Percentiles rank a stretch among this genome's conserved stretches.
Conservation (phyloP, 352 stramenopile genomes). For the Globisporangium paroecandrum region DNA sequence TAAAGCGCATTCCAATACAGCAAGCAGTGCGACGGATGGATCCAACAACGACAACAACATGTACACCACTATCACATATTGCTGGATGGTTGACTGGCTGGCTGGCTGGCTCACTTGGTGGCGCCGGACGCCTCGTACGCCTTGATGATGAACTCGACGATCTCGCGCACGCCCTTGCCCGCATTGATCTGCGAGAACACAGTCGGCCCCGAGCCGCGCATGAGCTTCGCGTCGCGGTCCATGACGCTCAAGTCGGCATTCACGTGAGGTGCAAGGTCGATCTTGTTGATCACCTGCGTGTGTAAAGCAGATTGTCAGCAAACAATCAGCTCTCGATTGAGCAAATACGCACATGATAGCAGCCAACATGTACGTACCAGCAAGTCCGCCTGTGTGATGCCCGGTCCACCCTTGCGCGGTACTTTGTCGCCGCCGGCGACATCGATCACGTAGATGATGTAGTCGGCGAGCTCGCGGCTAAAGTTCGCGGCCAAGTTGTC, state of each 20-base stretch:
- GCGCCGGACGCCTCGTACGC: conserved; percentile 32
- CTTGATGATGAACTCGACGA: conserved; percentile 78
- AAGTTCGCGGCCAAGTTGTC: conserved; percentile 99
- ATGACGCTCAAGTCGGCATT: conserved; percentile 94
- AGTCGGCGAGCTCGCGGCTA: conserved; percentile 96
- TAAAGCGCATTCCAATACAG: not conserved
- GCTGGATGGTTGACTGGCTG: not conserved
- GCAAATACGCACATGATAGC: not conserved
- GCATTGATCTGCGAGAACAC: conserved; percentile 96
- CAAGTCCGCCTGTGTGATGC: conserved; percentile 97
- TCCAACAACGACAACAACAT: conserved; percentile 7
- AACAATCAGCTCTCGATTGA: not conserved
- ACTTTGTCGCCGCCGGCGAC: conserved; percentile 98
- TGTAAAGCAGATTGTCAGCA: not conserved
- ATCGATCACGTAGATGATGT: conserved; percentile 99
- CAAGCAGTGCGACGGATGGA: not conserved
- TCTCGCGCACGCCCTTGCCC: conserved; percentile 84
- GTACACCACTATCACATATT: not conserved
- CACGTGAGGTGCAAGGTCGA: conserved; percentile 95
- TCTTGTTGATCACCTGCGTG: conserved; percentile 98
- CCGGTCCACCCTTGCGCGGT: conserved; percentile 95
- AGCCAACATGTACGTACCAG: conserved; percentile 36
- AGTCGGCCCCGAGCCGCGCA: conserved; percentile 92
- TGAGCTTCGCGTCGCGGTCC: conserved; percentile 92
- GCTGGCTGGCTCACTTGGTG: conserved; percentile 18